Evolutionary conservation across 2,329 filamentous ascomycete genomes (phyloP), one percentile per base, ranked within the genome.

Genomic region (Bisporella sp.): DNA sequence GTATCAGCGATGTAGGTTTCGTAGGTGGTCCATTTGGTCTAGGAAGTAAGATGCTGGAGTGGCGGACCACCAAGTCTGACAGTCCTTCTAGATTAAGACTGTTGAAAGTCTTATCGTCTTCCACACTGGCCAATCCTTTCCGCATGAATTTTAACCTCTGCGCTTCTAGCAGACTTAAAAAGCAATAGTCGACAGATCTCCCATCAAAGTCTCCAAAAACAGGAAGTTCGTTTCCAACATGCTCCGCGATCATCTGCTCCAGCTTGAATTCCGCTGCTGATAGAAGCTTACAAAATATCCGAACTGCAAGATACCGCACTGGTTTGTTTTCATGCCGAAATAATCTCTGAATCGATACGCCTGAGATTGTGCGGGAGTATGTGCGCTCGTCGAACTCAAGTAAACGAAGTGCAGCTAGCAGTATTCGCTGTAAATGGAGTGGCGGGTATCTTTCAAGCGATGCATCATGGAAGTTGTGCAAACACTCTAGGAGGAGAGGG

Each of bases 271-370:
- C 93, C 4, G 93, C 85, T 31, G 87, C 87, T 61, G 82, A 82
- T 59, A 95, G 80, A 51, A 89, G 81, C 55, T 89, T 75, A 62
- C 85, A 90, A 57, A 96, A 87, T 52, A 91, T 81, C 56, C 89
- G 81, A 50, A 95, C 78, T 11, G 90, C 85, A 54, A 97, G 74
- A 67, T 91, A 96, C 68, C 87, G 81, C 46, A 95, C 78, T 12
- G 78, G 71, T 52, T 69, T 71, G 57, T 77, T 74, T 44, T 69
- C 62, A 64, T 85, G 78, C 47, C 73, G 71, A 59, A 96, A 85
- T 9, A 95, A 72, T 31, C 69, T 69, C 68, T 90, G 83, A 41
- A 96, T 74, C 55, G 79, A 78, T 44, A 81, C 76, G 1, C 85
- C 82, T 35, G 80, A 79, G 33, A 90, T 76, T 59, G 82, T 73